Evolutionary conservation across 192 early-diverging fungal species (phyloP).

Genomic region (Backusella macrospora): DNA sequence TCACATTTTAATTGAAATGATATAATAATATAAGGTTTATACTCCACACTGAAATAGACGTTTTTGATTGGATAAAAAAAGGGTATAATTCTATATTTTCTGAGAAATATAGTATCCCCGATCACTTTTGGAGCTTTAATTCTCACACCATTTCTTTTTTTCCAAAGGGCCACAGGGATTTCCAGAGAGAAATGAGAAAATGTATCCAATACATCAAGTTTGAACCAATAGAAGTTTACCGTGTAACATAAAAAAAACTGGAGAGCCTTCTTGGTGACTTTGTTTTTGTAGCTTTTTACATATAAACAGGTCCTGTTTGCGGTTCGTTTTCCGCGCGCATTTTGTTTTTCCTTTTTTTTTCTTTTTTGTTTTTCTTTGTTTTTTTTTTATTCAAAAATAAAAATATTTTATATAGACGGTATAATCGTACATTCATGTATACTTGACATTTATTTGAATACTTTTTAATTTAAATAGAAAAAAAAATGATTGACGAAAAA

Average conservation of each 20-base stretch:
- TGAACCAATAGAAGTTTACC: not conserved
- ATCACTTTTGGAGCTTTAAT: slow-evolving; percentile 7
- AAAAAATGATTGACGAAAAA: slow-evolving; percentile 22
- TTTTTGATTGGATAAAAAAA: slow-evolving; percentile 5
- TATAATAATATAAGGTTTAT: slow-evolving; percentile 3
- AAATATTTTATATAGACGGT: not conserved
- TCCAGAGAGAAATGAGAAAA: slow-evolving; percentile 1
- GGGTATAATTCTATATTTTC: slow-evolving; percentile 11
- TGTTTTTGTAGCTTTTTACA: not conserved
- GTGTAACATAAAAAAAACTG: not conserved
- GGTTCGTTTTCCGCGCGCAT: slow-evolving; percentile 1
- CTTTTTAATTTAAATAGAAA: slow-evolving; percentile 2
- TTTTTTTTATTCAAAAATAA: not conserved
- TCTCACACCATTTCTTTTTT: slow-evolving; percentile 15
- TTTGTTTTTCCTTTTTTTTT: slow-evolving; percentile 8
- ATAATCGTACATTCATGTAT: slow-evolving; percentile 2
- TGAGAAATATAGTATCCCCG: not conserved
- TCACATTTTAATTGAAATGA: not conserved
- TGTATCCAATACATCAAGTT: not conserved
- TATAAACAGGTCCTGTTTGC: slow-evolving; percentile 8
- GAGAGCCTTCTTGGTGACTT: not conserved
- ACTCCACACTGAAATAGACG: not conserved
- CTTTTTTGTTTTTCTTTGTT: not conserved
- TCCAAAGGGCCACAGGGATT: not conserved
- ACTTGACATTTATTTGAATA: slow-evolving; percentile 8